Conservation (phyloP, 1,139 yeast genomes). For the Taphrina betulina region DNA sequence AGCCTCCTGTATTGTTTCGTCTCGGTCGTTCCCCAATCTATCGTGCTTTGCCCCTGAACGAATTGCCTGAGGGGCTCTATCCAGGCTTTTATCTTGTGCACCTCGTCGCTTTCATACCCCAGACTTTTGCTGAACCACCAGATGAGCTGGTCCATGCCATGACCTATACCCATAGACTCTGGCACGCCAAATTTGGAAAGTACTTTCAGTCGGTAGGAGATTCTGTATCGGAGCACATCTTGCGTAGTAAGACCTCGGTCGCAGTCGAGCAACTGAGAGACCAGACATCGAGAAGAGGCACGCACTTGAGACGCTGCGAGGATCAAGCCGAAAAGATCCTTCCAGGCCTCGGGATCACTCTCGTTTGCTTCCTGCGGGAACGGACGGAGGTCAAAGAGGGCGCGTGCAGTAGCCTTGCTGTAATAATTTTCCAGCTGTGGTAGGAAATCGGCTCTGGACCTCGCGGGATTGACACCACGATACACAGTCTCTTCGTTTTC, state of each 20-base stretch:
- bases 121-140: constrained; percentile 44
- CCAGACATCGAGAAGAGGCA: constrained; percentile 46
- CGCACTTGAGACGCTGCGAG: constrained; percentile 49
- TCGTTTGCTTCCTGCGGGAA: constrained; percentile 33
- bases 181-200: constrained; percentile 38
- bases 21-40: constrained; percentile 42
- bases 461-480: constrained; percentile 49
- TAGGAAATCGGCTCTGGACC: constrained; percentile 60
- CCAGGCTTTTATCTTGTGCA: constrained; percentile 40
- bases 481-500: constrained; percentile 46
- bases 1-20: constrained; percentile 40
- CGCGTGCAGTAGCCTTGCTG: constrained; percentile 43
- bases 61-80: constrained; percentile 1
- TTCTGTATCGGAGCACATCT: constrained; percentile 44
- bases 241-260: constrained; percentile 40
- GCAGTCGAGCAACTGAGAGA: constrained; percentile 33
- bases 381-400: constrained; percentile 44
- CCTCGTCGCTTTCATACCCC: constrained; percentile 42
- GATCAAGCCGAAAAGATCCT: constrained; percentile 44
- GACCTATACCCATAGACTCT: constrained; percentile 39
- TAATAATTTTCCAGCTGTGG: constrained; percentile 51
- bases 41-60: constrained; percentile 32
- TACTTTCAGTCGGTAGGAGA: constrained; percentile 44
- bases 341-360: constrained; percentile 37
- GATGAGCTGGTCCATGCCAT: constrained; percentile 44